A percentile compares a stretch with the other conserved stretches of the same genome.
Conservation (phyloP, 805 yeast genomes). For the Yamadazyma endophytica region DNA sequence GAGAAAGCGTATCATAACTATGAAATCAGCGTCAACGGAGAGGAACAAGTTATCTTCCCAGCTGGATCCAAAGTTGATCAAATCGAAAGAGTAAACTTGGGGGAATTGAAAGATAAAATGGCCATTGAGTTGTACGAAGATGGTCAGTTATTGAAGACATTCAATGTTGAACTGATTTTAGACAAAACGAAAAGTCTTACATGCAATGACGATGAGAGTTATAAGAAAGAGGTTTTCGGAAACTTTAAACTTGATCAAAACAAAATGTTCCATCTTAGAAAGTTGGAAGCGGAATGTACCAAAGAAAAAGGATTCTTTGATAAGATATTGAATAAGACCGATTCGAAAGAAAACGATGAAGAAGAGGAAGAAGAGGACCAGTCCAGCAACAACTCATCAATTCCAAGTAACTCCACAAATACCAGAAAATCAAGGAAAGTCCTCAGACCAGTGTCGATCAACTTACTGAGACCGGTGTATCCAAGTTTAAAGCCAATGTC, state of each 20-base stretch:
- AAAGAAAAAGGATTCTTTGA: conserved; percentile 18
- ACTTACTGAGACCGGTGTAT: conserved; percentile 47
- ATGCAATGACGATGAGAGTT: conserved; percentile 32
- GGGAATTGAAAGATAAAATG: conserved; percentile 25
- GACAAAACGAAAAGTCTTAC: conserved; percentile 29
- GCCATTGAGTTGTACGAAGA: conserved; percentile 35
- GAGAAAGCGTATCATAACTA: conserved; percentile 55
- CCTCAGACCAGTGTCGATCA: conserved; percentile 19
- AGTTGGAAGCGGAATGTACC: conserved; percentile 44
- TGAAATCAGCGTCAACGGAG: conserved; percentile 29
- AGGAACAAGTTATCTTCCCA: conserved; percentile 38
- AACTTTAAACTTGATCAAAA: conserved; percentile 44
- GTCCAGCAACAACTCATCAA: conserved; percentile 11
- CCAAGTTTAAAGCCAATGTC: conserved; percentile 29
- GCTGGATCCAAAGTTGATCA: conserved; percentile 39
- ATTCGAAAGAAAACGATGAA: conserved; percentile 12
- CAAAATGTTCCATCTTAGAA: conserved; percentile 45
- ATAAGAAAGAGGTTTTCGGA: conserved; percentile 26
- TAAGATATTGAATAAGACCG: conserved; percentile 22
- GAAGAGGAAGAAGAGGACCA: conserved; percentile 12
- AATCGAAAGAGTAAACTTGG: conserved; percentile 31
- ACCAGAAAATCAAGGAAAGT: conserved; percentile 12
- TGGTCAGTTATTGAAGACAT: conserved; percentile 28
- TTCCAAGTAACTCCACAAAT: conserved; percentile 11
- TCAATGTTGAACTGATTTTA: conserved; percentile 19